Percentiles rank a stretch among this genome's conserved stretches.
Evolutionary conservation across 352 stramenopile species (phyloP).

Genomic region (Globisporangium solare): DNA sequence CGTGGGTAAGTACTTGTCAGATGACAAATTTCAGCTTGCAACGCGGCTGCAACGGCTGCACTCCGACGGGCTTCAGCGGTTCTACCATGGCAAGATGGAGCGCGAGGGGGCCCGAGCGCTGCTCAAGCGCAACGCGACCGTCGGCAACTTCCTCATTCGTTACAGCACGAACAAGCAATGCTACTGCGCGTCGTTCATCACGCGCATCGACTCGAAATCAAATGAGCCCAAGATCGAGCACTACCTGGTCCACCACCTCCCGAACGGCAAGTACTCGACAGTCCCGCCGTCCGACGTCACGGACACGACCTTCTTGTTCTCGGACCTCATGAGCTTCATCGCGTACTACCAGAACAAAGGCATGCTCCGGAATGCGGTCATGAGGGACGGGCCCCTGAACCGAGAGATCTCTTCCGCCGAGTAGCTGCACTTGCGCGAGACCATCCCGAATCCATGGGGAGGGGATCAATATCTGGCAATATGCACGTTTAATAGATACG

Average conservation of each 20-base stretch:
- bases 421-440: no score
- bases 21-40: slow-evolving; percentile 70
- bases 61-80: slow-evolving; percentile 57
- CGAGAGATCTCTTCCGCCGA: slow-evolving; percentile 38
- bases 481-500: no score
- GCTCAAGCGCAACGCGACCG: slow-evolving; percentile 20
- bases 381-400: slow-evolving; percentile 43
- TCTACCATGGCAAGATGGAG: slow-evolving; percentile 74
- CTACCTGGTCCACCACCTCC: slow-evolving; percentile 70
- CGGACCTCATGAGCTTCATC: slow-evolving; percentile 73
- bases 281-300: slow-evolving; percentile 50
- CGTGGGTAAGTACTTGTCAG: slow-evolving; percentile 40
- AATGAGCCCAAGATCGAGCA: slow-evolving; percentile 41
- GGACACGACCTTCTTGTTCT: slow-evolving; percentile 42
- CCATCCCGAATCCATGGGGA: no score
- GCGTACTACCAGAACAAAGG: slow-evolving; percentile 71
- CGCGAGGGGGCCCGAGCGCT: slow-evolving; percentile 47
- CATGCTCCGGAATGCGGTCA: slow-evolving; percentile 44
- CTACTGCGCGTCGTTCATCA: slow-evolving; percentile 74
- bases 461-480: no score
- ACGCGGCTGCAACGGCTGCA: slow-evolving; percentile 49
- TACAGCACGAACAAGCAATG: slow-evolving; percentile 56
- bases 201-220: slow-evolving; percentile 30
- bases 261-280: slow-evolving; percentile 56
- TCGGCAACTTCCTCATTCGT: slow-evolving; percentile 69